phyloP scores from a whole-genome alignment of 2,329 filamentous ascomycete genomes.

The Mycosphaerella arachidis region DNA sequence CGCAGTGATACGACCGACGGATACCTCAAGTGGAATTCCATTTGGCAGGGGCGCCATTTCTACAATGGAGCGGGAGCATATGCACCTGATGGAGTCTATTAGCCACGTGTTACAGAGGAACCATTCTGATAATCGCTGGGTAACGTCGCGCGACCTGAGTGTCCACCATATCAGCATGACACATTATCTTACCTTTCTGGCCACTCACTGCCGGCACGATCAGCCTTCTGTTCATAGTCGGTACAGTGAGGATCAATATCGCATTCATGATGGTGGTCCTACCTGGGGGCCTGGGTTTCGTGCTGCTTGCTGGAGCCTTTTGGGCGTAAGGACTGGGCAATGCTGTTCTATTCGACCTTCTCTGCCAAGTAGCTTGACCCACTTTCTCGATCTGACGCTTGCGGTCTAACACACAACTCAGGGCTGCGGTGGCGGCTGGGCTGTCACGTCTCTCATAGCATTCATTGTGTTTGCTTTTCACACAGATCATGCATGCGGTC shows the following conservation, averaged over 20 bases:
- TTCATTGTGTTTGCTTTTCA: slow-evolving; percentile 18
- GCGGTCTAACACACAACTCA: neutral
- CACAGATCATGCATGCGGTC: slow-evolving; percentile 11
- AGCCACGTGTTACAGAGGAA: slow-evolving; percentile 3
- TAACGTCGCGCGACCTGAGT: neutral
- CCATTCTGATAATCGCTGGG: slow-evolving; percentile 11
- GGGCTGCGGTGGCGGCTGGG: slow-evolving; percentile 12
- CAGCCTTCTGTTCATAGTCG: slow-evolving; percentile 13
- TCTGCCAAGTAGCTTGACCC: neutral
- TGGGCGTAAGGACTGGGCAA: slow-evolving; percentile 11
- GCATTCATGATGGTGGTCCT: slow-evolving; percentile 16
- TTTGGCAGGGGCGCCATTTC: slow-evolving; percentile 13
- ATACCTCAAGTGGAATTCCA: slow-evolving; percentile 10
- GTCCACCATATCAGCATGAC: neutral
- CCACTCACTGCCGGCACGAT: slow-evolving; percentile 9
- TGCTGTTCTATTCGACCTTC: slow-evolving; percentile 3
- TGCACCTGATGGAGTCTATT: slow-evolving; percentile 3
- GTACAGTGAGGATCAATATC: slow-evolving; percentile 8
- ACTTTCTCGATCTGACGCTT: too few relatives aligned
- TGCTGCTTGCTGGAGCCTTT: slow-evolving; percentile 7
- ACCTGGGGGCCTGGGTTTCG: slow-evolving; percentile 10
- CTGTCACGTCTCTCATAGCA: slow-evolving; percentile 12
- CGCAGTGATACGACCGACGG: neutral
- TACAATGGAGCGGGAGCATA: slow-evolving; percentile 16
- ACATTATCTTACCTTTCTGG: slow-evolving; percentile 4